These are phyloP conservation scores for Cyberlindnera americana DNA, from an alignment of 805 yeast species.

Conservation along the genomic window DNA sequence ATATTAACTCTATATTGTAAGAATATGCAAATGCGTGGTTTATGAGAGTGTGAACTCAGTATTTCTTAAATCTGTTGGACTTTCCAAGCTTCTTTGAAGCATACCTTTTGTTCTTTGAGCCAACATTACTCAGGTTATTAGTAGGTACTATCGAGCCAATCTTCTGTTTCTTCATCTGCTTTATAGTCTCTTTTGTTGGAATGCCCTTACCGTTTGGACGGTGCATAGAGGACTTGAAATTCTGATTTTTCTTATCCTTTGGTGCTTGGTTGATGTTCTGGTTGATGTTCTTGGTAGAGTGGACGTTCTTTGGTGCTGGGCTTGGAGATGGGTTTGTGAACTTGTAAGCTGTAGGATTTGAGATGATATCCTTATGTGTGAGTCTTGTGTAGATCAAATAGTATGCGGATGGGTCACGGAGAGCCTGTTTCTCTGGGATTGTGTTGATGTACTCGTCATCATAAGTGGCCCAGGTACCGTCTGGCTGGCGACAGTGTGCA, in stretches of 20 bases:
- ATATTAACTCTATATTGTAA: not conserved
- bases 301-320: constrained; percentile 2
- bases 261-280: constrained; percentile 8
- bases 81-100: constrained; percentile 14
- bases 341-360: constrained; percentile 6
- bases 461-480: constrained; percentile 87
- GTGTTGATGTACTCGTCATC: constrained; percentile 87
- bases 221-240: not conserved
- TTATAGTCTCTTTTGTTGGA: constrained; percentile 1
- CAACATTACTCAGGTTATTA: constrained; percentile 24
- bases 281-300: constrained; percentile 3
- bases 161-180: constrained; percentile 15
- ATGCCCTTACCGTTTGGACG: too few relatives aligned
- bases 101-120: constrained; percentile 21
- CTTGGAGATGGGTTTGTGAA: not conserved
- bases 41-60: constrained; percentile 5
- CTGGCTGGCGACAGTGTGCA: constrained; percentile 88
- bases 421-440: constrained; percentile 67
- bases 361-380: constrained; percentile 47
- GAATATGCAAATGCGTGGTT: not conserved
- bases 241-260: constrained; percentile 1
- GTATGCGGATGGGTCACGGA: constrained; percentile 86
- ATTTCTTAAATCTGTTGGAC: constrained; percentile 24
- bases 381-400: constrained; percentile 80
- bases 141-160: constrained; percentile 22